Evolutionary conservation across 805 yeast genomes (phyloP), one percentile per base, ranked within the genome.

Genomic region (Zygotorulaspora florentina): DNA sequence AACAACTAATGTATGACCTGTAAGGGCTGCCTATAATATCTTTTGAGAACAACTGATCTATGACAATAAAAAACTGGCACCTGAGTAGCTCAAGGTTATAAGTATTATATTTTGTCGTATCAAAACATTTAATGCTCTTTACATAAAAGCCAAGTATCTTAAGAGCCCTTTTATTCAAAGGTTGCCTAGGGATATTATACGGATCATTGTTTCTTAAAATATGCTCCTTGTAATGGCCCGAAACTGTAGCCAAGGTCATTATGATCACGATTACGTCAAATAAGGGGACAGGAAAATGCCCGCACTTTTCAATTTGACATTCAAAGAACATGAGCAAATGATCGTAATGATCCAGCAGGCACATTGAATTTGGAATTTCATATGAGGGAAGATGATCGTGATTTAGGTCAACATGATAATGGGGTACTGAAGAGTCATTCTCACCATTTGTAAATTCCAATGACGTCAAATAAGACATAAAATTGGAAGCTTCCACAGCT

Each of bases 281-380:
- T 1, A 68, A 65, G 0, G 76, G 75, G 8, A 64, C 58, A 2
- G 50, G 40, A 5, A 59, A 17, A 8, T 15, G 23, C 8, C 25
- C 23, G 1, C 43, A 20, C 6, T 35, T 29, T 10, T 47, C 42
- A 23, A 55, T 42, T 33, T 52, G 55, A 6, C 57, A 53, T 47
- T 73, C 75, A 7, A 72, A 44, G 34, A 62, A 62, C 7, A 62
- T 49, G 1, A 74, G 40, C n/a, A 72, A 43, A 54, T 64, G 61
- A 39, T 66, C 70, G 51, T 69, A 71, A 30, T 65, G 64, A 17
- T 63, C 57, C 10, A 68, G 38, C n/a, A 58, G 46, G 30, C 52
- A 53, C 53, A 63, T 47, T 0, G 67, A 60, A 42, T 64, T 64
- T 26, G 61, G 37, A 9, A 57, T 42, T 31, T 65, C 69, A 42